phyloP scores from a whole-genome alignment of 2,329 filamentous ascomycete species.

The Rutstroemia sp. region DNA sequence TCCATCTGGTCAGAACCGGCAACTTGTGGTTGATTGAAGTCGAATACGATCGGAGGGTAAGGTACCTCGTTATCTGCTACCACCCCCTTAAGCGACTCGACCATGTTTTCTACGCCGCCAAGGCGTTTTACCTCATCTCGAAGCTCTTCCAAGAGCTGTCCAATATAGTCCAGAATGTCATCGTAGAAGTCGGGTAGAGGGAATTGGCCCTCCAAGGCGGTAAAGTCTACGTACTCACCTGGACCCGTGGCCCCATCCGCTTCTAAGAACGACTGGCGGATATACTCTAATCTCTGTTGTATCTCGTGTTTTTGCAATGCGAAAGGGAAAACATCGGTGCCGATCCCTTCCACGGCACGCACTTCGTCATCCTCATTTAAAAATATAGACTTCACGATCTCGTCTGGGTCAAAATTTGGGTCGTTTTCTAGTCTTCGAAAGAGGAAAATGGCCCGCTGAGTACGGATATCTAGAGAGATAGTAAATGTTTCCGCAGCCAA shows the following conservation, averaged over 20 bases:
- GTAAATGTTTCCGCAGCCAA: conserved; percentile 38
- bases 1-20: not conserved
- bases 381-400: conserved; percentile 15
- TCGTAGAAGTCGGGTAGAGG: conserved; percentile 42
- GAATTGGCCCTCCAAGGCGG: conserved; percentile 37
- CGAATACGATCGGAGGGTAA: no score
- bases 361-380: not conserved
- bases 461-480: conserved; percentile 45
- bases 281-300: conserved; percentile 31
- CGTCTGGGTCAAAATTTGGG: conserved; percentile 33
- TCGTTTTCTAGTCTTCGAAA: conserved; percentile 29
- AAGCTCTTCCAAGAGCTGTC: conserved; percentile 38
- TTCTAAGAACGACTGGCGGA: conserved; percentile 30
- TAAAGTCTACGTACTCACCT: conserved; percentile 33
- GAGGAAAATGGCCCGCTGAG: conserved; percentile 43
- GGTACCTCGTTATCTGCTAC: conserved; percentile 25
- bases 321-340: conserved; percentile 27
- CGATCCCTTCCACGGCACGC: conserved; percentile 12
- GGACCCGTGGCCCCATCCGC: conserved; percentile 27
- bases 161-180: conserved; percentile 39
- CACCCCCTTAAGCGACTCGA: conserved; percentile 28
- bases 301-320: conserved; percentile 26
- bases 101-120: conserved; percentile 34
- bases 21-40: not conserved
- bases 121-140: conserved; percentile 33